Percentiles rank a stretch among this genome's conserved stretches.
These are phyloP conservation scores for Ogataea paradorogensis DNA, from an alignment of 805 yeast genomes.

Conservation along the genomic window DNA sequence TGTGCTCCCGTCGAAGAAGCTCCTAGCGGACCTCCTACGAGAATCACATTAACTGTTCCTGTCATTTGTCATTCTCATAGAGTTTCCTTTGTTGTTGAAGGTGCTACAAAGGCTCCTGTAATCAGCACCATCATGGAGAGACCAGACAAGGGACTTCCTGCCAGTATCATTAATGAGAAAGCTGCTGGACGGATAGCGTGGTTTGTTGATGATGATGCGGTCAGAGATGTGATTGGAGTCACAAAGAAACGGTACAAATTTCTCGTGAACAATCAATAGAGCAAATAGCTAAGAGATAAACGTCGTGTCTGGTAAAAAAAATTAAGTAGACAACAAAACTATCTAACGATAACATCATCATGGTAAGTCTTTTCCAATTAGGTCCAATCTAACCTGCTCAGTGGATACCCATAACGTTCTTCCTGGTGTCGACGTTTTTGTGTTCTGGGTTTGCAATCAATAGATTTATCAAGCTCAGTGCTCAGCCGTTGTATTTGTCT, in stretches of 20 bases:
- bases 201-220: conserved; percentile 95
- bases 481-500: conserved; percentile 42
- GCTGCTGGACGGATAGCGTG: conserved; percentile 97
- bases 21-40: conserved; percentile 79
- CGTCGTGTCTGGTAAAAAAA: conserved; percentile 4
- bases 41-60: conserved; percentile 90
- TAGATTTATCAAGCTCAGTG: conserved; percentile 33
- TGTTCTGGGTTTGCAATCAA: conserved; percentile 36
- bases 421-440: conserved; percentile 26
- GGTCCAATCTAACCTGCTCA: neutral
- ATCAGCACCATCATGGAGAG: conserved; percentile 90
- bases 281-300: neutral
- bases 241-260: conserved; percentile 71
- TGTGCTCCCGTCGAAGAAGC: conserved; percentile 90
- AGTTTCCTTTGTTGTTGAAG: conserved; percentile 94
- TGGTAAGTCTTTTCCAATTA: conserved; percentile 6
- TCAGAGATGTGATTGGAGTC: conserved; percentile 66
- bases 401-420: conserved; percentile 29
- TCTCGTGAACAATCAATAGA: conserved; percentile 29
- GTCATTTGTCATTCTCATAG: conserved; percentile 92
- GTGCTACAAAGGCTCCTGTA: conserved; percentile 91
- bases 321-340: conserved; percentile 2
- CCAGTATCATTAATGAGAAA: conserved; percentile 87
- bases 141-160: conserved; percentile 94
- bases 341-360: neutral